Base-by-base conservation (phyloP, 169 alveolate species). In the Plasmodium blacklocki region DNA sequence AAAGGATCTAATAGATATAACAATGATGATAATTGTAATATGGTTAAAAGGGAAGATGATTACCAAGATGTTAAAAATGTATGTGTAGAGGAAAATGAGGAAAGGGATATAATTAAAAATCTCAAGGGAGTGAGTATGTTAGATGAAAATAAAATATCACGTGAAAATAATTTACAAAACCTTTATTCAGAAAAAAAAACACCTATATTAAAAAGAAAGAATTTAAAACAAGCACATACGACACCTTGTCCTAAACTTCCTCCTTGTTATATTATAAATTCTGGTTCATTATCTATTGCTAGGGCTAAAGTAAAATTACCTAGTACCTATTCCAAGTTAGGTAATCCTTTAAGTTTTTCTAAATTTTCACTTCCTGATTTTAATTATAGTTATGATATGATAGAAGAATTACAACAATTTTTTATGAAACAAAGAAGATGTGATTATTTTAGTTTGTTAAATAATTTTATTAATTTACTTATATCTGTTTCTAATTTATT, bases 391-490 rank as follows among this genome's bases (percentile, higher is more conserved):
- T 91, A 67, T 43, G 93, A 93, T 60, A 93, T 92, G 87, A 64
- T 93, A n/a, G 94, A 83, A 83, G 97, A 95, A 39, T 74, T 95
- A 70, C 97, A 95, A 73, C 95, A 89, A 32, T 95, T 95, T 72
- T 92, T 96, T 88, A 88, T 96, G 95, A 95, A 95, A 75, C 98
- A 96, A 88, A 74, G 97, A 71, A 75, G 98, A 50, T 95, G 96
- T 58, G 96, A 96, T 78, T 96, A 96, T 68, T 96, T 95, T 92
- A 96, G 96, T 89, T 80, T 94, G 59, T 86, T 96, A 11, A 94
- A 95, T 91, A 95, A 94, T 74, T 94, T 96, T 54, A 94, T 95
- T 2, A 78, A 75, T 47, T 88, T 94, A 23, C 56, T 93, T 19
- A 93, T 96, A 71, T 96, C 95, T 1, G 92, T 94, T 45, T 95